Percentiles rank a stretch among this genome's conserved stretches.
Conservation (phyloP, 768 basidiomycete species). For the Basidioascus undulatus region DNA sequence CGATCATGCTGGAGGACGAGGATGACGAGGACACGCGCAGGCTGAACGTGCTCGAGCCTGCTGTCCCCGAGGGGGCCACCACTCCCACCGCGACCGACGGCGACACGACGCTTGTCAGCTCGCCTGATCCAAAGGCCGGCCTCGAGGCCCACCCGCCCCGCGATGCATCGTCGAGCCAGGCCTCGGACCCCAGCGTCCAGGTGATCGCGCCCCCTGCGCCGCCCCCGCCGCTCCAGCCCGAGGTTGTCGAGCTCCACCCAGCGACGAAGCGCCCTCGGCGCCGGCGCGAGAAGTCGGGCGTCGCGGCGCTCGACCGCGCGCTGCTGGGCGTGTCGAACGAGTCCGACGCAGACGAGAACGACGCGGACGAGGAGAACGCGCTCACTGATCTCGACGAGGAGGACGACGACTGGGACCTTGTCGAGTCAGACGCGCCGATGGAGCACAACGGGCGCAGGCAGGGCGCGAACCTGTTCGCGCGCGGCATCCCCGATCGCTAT, state of each 20-base stretch:
- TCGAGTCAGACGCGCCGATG: conserved; percentile 45
- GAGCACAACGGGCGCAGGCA: conserved; percentile 58
- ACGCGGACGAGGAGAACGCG: conserved; percentile 23
- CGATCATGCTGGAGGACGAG: conserved; percentile 48
- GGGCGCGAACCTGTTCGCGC: conserved; percentile 58
- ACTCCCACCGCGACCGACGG: too few relatives aligned
- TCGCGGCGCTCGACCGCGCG: conserved; percentile 53
- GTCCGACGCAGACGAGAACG: too few relatives aligned
- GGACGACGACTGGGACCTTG: conserved; percentile 42
- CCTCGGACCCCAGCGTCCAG: background rate
- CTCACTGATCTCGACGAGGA: too few relatives aligned
- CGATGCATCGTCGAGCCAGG: background rate
- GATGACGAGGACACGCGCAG: conserved; percentile 26
- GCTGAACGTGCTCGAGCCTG: conserved; percentile 2
- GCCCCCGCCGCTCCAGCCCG: background rate
- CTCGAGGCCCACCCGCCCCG: background rate
- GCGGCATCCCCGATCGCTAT: conserved; percentile 79
- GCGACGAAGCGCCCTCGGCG: background rate
- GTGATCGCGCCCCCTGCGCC: background rate
- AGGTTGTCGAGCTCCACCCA: background rate
- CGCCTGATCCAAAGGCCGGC: conserved; percentile 1
- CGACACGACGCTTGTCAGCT: too few relatives aligned
- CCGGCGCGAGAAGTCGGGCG: conserved; percentile 59
- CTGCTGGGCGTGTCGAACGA: too few relatives aligned
- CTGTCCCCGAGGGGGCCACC: too few relatives aligned